Conservation (phyloP, 257 asterid species). For the Nicotiana undulata region DNA sequence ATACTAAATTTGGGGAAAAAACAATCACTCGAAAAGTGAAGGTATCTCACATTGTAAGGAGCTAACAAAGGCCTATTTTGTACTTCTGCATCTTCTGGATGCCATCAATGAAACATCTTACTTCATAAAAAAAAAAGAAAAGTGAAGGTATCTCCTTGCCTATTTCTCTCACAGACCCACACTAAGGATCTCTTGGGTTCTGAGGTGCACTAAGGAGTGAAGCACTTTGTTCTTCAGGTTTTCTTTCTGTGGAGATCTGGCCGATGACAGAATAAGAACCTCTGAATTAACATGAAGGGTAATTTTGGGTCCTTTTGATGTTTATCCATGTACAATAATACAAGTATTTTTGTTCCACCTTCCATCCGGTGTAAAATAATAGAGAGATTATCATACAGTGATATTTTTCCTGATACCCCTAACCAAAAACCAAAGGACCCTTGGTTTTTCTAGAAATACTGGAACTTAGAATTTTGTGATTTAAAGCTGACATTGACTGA, state of each 20-base stretch:
- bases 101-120: too few relatives aligned
- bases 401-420: too few relatives aligned
- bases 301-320: neutral
- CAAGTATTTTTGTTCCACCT: neutral
- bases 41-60: too few relatives aligned
- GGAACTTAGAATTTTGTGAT: too few relatives aligned
- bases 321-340: neutral
- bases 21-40: neutral
- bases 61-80: too few relatives aligned
- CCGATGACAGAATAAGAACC: neutral
- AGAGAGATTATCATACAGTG: neutral
- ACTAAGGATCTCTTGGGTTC: neutral
- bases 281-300: neutral
- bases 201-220: neutral
- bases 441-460: too few relatives aligned
- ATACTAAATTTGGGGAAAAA: neutral
- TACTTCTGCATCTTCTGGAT: too few relatives aligned
- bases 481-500: too few relatives aligned
- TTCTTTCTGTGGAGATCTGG: neutral
- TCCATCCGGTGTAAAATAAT: neutral
- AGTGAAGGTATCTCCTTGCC: neutral
- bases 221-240: neutral
- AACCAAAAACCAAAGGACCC: too few relatives aligned
- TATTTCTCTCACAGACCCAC: neutral
- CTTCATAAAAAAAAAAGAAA: too few relatives aligned